These are phyloP conservation scores for Boletus barrowsii DNA, from an alignment of 768 basidiomycete genomes.

Conservation along the genomic window DNA sequence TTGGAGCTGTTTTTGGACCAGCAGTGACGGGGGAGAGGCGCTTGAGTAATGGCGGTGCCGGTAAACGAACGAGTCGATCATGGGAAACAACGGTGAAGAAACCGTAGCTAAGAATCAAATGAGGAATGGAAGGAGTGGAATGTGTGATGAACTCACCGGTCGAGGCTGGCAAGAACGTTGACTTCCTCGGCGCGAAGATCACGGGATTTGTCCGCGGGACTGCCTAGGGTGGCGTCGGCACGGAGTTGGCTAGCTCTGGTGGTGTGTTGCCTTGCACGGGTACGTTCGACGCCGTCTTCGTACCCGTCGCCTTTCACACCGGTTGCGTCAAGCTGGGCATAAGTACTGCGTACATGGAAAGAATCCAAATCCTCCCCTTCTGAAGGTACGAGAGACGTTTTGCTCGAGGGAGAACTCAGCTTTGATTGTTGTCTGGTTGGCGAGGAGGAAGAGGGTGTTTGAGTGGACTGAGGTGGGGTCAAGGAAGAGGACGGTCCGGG, in stretches of 20 bases:
- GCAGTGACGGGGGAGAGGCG: slow-evolving; percentile 47
- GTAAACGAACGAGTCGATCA: slow-evolving; percentile 77
- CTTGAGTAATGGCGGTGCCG: slow-evolving; percentile 58
- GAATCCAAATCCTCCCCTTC: slow-evolving; percentile 81
- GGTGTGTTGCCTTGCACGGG: slow-evolving; percentile 64
- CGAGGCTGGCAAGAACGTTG: slow-evolving; percentile 69
- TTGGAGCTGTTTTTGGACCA: slow-evolving; percentile 44
- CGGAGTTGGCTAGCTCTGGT: slow-evolving; percentile 58
- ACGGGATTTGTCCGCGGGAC: slow-evolving; percentile 58
- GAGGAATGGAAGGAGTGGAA: slow-evolving; percentile 7
- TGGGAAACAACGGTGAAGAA: slow-evolving; percentile 81
- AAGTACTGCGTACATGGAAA: slow-evolving; percentile 81
- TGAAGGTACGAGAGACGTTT: slow-evolving; percentile 63
- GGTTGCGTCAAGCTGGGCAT: slow-evolving; percentile 81
- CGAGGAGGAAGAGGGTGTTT: slow-evolving; percentile 33
- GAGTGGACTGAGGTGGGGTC: slow-evolving; percentile 32
- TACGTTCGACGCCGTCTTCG: slow-evolving; percentile 92
- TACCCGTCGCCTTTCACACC: slow-evolving; percentile 96
- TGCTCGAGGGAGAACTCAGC: slow-evolving; percentile 43
- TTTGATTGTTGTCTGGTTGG: slow-evolving; percentile 27
- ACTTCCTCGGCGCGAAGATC: slow-evolving; percentile 74
- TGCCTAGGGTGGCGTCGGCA: slow-evolving; percentile 53
- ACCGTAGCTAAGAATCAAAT: slow-evolving; percentile 65
- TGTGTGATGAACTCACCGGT: slow-evolving; percentile 59
- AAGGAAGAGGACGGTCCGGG: slow-evolving; percentile 20